These are phyloP conservation scores for Tetragonia tetragonoides DNA, from an alignment of 148 eudicot species.

Conservation along the genomic window DNA sequence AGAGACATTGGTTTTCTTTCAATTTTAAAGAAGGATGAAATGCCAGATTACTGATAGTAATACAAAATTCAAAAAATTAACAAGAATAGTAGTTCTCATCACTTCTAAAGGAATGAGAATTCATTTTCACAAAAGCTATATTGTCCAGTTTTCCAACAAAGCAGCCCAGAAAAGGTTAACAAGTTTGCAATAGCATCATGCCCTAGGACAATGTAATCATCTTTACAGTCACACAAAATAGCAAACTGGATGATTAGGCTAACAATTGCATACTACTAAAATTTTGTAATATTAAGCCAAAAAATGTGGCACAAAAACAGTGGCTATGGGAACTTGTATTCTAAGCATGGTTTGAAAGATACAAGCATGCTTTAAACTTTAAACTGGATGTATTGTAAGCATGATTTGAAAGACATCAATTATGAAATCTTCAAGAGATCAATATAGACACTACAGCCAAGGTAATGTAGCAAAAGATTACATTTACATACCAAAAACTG, in stretches of 20 bases:
- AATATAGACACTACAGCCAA: not conserved
- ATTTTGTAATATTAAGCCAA: no score
- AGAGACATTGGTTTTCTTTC: not conserved
- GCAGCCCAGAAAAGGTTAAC: not conserved
- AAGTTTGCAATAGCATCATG: slow-evolving; percentile 4
- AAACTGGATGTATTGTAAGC: not conserved
- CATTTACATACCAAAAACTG: slow-evolving; percentile 68
- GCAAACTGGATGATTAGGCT: not conserved
- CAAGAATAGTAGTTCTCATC: not conserved
- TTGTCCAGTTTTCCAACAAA: not conserved
- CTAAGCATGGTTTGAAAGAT: not conserved
- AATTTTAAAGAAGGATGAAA: not conserved
- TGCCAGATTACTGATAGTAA: not conserved
- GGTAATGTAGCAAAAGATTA: not conserved
- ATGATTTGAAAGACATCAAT: not conserved
- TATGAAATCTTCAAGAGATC: not conserved
- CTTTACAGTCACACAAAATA: not conserved
- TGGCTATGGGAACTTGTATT: not conserved
- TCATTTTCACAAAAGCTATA: not conserved
- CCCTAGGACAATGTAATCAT: not conserved
- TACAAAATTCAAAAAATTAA: not conserved
- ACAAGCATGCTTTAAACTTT: no score
- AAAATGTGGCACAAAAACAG: no score
- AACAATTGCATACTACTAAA: not conserved
- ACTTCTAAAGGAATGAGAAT: not conserved